These are phyloP conservation scores for Pseudomassariella vexata DNA, from an alignment of 2,329 filamentous ascomycete species.

Conservation along the genomic window DNA sequence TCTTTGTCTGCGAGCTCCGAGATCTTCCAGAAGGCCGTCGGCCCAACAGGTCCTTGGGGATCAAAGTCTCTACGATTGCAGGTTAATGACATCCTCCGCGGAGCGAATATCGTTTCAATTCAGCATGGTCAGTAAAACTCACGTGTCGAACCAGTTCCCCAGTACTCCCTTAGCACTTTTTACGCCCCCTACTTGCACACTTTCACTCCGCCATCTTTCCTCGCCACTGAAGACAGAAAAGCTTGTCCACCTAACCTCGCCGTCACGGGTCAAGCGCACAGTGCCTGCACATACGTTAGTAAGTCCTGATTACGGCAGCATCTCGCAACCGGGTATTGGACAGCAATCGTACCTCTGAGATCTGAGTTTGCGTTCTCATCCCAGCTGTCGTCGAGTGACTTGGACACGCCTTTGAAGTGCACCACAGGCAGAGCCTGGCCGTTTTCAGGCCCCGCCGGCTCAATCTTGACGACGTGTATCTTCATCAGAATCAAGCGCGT, in stretches of 20 bases:
- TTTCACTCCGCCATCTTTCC: constrained; percentile 71
- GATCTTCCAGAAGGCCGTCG: constrained; percentile 74
- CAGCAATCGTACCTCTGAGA: constrained; percentile 51
- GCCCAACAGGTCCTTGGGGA: constrained; percentile 63
- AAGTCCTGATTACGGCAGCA: too few species aligned
- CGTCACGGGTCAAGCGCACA: constrained; percentile 60
- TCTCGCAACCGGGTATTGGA: too few species aligned
- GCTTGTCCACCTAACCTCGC: constrained; percentile 70
- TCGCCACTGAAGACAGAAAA: constrained; percentile 59
- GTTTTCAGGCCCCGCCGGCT: constrained; percentile 52
- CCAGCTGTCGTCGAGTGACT: constrained; percentile 57
- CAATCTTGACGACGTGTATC: constrained; percentile 55
- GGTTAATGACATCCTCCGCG: too few species aligned
- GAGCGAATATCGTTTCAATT: too few species aligned
- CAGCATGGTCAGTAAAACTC: constrained; percentile 14
- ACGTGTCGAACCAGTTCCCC: constrained; percentile 76
- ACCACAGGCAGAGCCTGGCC: constrained; percentile 57
- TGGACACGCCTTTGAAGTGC: constrained; percentile 59
- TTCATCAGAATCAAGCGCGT: constrained; percentile 66
- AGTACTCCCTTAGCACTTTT: constrained; percentile 61
- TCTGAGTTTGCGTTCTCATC: constrained; percentile 65
- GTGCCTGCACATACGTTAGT: constrained; percentile 36
- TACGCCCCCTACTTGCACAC: constrained; percentile 66
- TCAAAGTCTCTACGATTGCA: constrained; percentile 64
- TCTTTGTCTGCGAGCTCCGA: constrained; percentile 35